Evolutionary conservation across 2,329 filamentous ascomycete genomes (phyloP).

Genomic region (Cadophora luteo-olivacea): DNA sequence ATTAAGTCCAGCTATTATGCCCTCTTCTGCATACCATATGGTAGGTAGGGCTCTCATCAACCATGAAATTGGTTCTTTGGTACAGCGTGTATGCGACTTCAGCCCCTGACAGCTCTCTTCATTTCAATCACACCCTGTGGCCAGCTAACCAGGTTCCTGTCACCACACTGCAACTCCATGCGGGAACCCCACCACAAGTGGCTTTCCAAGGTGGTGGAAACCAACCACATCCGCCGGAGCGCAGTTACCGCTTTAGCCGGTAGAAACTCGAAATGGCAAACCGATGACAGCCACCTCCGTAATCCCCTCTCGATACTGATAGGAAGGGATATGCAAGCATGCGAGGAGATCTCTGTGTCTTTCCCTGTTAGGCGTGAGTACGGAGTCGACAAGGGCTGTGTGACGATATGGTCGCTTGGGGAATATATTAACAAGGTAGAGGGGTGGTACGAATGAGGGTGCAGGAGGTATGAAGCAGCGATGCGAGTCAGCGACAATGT

Average conservation of each 20-base stretch:
- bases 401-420: not conserved
- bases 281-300: not conserved
- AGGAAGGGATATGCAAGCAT: not conserved
- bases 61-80: not conserved
- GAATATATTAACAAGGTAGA: not conserved
- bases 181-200: not conserved
- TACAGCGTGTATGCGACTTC: not conserved
- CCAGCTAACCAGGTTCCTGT: not conserved
- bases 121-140: not conserved
- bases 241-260: slow-evolving; percentile 1
- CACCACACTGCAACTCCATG: not conserved
- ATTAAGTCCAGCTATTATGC: not conserved
- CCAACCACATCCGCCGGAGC: not conserved
- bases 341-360: not conserved
- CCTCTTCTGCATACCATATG: not conserved
- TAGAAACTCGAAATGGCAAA: not conserved
- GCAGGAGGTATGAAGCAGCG: not conserved
- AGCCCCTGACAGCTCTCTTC: not conserved
- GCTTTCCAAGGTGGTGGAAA: not conserved
- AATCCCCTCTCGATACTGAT: not conserved
- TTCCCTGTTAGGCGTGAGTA: not conserved
- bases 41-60: not conserved
- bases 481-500: not conserved
- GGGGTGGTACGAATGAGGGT: not conserved
- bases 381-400: not conserved